Conservation (phyloP, 306 rosid genomes). For the Medicago arabica region DNA sequence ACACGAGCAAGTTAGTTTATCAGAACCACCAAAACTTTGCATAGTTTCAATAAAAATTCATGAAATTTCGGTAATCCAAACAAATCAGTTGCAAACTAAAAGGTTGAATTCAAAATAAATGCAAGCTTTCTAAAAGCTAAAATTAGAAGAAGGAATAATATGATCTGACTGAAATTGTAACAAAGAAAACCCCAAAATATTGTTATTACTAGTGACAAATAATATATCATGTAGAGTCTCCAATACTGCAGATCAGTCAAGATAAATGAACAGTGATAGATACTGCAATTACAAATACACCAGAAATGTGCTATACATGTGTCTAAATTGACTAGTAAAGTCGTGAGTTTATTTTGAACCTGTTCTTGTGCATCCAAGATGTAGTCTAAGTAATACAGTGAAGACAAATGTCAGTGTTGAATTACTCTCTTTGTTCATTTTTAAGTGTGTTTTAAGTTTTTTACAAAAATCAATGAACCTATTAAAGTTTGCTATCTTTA, state of each 20-base stretch:
- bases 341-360: neutral
- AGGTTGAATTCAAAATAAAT: constrained; percentile 23
- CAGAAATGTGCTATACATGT: too few relatives aligned
- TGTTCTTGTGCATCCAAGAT: neutral
- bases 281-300: too few relatives aligned
- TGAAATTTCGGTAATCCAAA: neutral
- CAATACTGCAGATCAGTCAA: neutral
- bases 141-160: neutral
- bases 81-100: constrained; percentile 2
- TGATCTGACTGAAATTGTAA: neutral
- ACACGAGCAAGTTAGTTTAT: constrained; percentile 5
- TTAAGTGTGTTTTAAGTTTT: too few relatives aligned
- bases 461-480: too few relatives aligned
- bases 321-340: too few relatives aligned
- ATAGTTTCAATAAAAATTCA: neutral
- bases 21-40: constrained; percentile 9
- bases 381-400: neutral
- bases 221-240: neutral
- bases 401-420: too few relatives aligned
- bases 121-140: neutral
- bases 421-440: too few relatives aligned
- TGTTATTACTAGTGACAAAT: neutral
- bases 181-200: neutral
- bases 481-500: too few relatives aligned
- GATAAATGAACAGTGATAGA: neutral